Evolutionary conservation across 1,284 basidiomycete genomes (phyloP).

Genomic region (Ustilago nuda): DNA sequence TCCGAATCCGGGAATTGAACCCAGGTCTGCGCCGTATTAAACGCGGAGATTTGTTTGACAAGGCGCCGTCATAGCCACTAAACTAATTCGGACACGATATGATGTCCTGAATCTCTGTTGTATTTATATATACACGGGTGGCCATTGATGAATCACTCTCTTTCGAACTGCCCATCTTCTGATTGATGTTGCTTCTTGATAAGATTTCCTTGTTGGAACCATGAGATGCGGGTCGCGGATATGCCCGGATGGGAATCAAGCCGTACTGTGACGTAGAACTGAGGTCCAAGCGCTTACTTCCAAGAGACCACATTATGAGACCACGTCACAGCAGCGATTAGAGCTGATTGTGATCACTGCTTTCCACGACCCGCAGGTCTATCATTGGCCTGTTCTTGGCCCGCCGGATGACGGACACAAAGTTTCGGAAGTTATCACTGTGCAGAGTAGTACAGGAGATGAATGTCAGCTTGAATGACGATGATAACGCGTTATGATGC

Average conservation of each 20-base stretch:
- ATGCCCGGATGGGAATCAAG: neutral
- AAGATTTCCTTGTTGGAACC: too few species aligned
- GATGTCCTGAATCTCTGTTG: neutral
- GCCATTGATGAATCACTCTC: neutral
- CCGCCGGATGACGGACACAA: neutral
- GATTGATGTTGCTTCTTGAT: too few species aligned
- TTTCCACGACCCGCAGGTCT: neutral
- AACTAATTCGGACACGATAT: conserved; percentile 56
- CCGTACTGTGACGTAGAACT: neutral
- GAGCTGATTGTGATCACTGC: neutral
- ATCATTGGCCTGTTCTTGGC: neutral
- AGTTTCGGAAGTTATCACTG: too few species aligned
- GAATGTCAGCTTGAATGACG: conserved; percentile 10
- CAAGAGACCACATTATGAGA: neutral
- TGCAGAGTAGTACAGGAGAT: neutral
- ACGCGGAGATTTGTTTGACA: conserved; percentile 49
- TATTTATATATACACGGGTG: neutral
- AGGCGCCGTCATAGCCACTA: conserved; percentile 63
- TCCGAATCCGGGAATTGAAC: conserved; percentile 60
- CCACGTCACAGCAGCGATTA: neutral
- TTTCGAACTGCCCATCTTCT: too few species aligned
- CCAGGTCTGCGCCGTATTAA: conserved; percentile 54
- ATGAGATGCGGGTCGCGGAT: too few species aligned
- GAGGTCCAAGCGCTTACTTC: neutral
- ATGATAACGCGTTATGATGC: neutral